Conservation (phyloP, 345 rosid species). For the Salix exigua region DNA sequence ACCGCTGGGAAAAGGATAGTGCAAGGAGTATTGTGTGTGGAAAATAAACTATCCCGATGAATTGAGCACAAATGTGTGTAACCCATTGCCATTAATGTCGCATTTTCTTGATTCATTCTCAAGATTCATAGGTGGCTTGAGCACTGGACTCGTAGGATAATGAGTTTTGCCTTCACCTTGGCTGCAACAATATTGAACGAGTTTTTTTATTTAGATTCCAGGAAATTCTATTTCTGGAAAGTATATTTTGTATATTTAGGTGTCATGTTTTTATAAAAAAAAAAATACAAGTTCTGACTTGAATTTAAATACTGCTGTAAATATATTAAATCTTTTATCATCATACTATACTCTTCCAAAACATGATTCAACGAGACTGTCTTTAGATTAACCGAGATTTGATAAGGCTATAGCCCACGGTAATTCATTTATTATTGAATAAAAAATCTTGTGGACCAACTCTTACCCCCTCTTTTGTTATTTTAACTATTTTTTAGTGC, state of each 20-base stretch:
- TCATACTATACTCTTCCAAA: no score
- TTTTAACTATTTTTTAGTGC: no score
- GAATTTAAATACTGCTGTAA: accelerated
- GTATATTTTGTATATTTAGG: accelerated
- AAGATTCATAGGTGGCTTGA: background rate
- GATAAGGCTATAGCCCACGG: background rate
- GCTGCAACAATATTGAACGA: no score
- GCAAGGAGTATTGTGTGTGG: background rate
- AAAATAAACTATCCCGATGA: background rate
- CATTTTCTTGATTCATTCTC: background rate
- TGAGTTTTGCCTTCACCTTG: background rate
- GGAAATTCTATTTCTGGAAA: no score
- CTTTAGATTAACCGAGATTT: background rate
- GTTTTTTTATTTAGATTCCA: background rate
- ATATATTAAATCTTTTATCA: no score
- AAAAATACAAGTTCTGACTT: accelerated
- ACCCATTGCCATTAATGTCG: background rate
- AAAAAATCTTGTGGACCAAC: no score
- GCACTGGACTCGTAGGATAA: background rate
- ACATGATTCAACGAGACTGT: background rate
- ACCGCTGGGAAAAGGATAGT: background rate
- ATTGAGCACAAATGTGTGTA: background rate
- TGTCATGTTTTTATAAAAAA: no score
- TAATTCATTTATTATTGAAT: no score
- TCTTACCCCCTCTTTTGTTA: no score